Base-by-base conservation (phyloP, 2,329 filamentous ascomycete species). In the Colletotrichum endophyticum region DNA sequence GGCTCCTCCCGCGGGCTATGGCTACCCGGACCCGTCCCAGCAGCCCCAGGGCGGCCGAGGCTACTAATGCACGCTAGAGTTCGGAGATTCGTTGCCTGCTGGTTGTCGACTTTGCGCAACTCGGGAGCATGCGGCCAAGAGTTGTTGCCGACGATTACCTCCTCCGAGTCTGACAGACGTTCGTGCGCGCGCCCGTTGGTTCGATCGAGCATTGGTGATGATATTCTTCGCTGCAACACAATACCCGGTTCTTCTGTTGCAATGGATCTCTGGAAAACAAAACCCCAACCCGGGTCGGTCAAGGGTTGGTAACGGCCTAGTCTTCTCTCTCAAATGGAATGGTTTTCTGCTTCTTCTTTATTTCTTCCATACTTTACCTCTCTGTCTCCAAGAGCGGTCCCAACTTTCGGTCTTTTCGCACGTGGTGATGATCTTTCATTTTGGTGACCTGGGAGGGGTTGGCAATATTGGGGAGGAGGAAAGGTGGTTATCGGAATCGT, bases 21-120 rank as follows among this genome's bases (percentile, higher is more conserved):
- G 86, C 67, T 91, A 91, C 79, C 81, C 84, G 25, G 87, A 90
- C 77, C 88, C 84, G 64, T 84, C 84, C 61, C 85, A 82, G 76
- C 83, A 84, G 63, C 83, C 79, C 34, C 80, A 84, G 44, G 84
- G 83, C 68, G 79, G 81, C 44, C 78, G 86, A 67, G 86, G 87
- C 76, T 89, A 89, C 80, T 89, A 86, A 73, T 70, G 72, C n/a
- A 68, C 63, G 70, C 57, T 66, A 61, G 75, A 77, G 63, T 72
- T 77, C 75, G 75, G 75, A 77, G 75, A 77, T 75, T 77, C 72
- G 72, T 77, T 77, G 75, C 73, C 67, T 44, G 63, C 73, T 77
- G 34, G 59, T 64, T 76, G 75, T 77, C 62, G 73, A 68, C n/a
- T 75, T 32, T 72, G 57, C 61, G 36, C 66, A 71, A 75, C 62